These are phyloP conservation scores for Blastocystis sp. DNA, from an alignment of 352 stramenopile genomes.

Conservation along the genomic window DNA sequence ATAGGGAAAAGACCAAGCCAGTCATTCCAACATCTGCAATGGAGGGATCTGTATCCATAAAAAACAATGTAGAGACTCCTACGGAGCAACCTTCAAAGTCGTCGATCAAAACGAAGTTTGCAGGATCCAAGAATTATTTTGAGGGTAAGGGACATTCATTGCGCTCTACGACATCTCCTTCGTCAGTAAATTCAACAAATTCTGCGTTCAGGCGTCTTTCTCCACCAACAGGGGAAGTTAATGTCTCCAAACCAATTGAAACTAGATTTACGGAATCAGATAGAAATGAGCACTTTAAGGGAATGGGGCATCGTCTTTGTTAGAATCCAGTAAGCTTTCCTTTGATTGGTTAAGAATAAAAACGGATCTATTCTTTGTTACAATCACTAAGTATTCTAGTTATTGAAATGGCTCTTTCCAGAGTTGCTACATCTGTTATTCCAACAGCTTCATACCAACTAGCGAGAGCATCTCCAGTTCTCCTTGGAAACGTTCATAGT, in stretches of 20 bases:
- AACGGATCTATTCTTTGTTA: conserved; percentile 2
- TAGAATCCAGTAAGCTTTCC: too few relatives aligned
- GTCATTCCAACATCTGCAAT: not conserved
- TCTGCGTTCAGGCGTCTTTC: not conserved
- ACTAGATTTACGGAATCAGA: conserved; percentile 15
- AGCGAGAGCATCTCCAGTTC: not conserved
- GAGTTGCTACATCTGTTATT: not conserved
- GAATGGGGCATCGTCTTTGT: not conserved
- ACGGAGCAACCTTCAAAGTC: not conserved
- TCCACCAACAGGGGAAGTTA: not conserved
- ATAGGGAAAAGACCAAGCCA: not conserved
- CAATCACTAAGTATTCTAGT: not conserved
- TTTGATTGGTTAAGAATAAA: too few relatives aligned
- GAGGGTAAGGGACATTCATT: conserved; percentile 30
- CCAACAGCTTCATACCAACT: not conserved
- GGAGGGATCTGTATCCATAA: not conserved
- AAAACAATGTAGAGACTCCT: not conserved
- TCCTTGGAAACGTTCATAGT: not conserved
- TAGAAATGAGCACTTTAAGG: conserved; percentile 35
- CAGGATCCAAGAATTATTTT: conserved; percentile 10
- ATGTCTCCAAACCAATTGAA: not conserved
- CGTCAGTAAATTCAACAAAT: not conserved
- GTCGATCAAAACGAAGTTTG: not conserved
- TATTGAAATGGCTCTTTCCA: conserved; percentile 25
- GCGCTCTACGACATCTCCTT: not conserved